Evolutionary conservation across 495 filamentous ascomycete species (phyloP).

Genomic region (Aspergillus campestris): DNA sequence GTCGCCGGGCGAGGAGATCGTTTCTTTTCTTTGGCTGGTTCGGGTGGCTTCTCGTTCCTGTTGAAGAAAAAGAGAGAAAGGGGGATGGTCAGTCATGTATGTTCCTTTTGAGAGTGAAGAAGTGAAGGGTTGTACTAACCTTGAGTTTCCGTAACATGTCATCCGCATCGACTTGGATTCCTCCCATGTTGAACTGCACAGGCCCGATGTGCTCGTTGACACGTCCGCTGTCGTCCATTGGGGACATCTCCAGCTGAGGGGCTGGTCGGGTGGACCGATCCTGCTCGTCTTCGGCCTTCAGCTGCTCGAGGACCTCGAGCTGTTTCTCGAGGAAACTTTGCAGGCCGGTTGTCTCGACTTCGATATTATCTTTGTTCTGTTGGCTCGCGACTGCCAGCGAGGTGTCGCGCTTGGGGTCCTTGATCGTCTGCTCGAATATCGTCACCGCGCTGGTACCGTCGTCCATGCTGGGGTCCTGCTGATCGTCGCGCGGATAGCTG

Average conservation of each 20-base stretch:
- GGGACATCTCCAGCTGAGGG: constrained; percentile 38
- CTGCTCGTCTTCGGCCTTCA: constrained; percentile 56
- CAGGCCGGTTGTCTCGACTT: constrained; percentile 66
- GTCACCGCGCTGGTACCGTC: constrained; percentile 51
- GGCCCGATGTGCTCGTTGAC: constrained; percentile 89
- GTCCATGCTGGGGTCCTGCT: constrained; percentile 22
- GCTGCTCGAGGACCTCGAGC: constrained; percentile 60
- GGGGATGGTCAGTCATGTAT: constrained; percentile 7
- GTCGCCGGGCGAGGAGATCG: constrained; percentile 30
- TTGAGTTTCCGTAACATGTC: constrained; percentile 86
- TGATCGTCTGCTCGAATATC: constrained; percentile 72
- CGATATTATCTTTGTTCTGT: constrained; percentile 37
- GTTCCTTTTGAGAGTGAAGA: background rate
- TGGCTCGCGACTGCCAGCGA: constrained; percentile 42
- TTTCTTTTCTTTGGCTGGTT: constrained; percentile 34
- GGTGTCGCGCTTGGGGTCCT: constrained; percentile 56
- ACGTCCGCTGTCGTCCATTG: constrained; percentile 43
- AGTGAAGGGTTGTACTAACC: constrained; percentile 39
- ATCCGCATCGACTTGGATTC: constrained; percentile 93
- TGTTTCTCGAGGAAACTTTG: constrained; percentile 73
- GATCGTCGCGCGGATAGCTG: constrained; percentile 8
- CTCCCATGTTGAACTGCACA: constrained; percentile 95
- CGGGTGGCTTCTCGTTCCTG: constrained; percentile 51
- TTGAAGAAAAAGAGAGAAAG: background rate
- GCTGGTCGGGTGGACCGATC: constrained; percentile 31